These are phyloP conservation scores for Nicotiana rustica DNA, from an alignment of 305 asterid species.

Conservation along the genomic window DNA sequence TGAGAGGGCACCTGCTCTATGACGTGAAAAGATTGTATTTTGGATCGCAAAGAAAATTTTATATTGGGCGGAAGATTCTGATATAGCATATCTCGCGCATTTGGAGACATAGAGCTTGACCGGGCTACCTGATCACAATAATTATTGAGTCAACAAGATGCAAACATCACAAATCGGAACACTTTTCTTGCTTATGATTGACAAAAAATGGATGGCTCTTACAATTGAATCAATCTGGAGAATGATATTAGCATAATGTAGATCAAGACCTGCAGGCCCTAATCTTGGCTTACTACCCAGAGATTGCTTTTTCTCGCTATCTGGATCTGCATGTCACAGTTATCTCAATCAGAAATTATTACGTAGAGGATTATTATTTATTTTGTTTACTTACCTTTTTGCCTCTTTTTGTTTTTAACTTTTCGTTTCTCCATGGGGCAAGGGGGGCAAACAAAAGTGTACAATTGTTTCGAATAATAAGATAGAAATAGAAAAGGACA, in stretches of 20 bases:
- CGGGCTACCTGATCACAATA: conserved; percentile 64
- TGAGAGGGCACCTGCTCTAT: conserved; percentile 61
- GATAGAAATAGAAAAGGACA: neutral
- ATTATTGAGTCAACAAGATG: conserved; percentile 31
- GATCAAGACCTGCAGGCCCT: conserved; percentile 81
- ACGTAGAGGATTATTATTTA: neutral
- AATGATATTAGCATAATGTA: conserved; percentile 86
- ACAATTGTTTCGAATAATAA: too few species aligned
- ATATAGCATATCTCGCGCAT: conserved; percentile 63
- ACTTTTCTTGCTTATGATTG: neutral
- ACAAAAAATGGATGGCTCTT: conserved; percentile 46
- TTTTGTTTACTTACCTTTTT: neutral
- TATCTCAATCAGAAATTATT: neutral
- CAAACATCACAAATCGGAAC: conserved; percentile 11
- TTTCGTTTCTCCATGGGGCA: neutral
- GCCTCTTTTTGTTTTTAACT: neutral
- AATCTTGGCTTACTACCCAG: conserved; percentile 50
- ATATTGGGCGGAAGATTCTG: conserved; percentile 76
- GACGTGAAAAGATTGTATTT: conserved; percentile 61
- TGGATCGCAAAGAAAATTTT: conserved; percentile 63
- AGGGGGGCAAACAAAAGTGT: neutral
- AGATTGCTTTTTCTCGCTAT: conserved; percentile 47
- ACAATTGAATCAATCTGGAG: conserved; percentile 85
- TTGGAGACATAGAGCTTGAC: conserved; percentile 58
- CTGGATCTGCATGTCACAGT: conserved; percentile 44